Percentiles rank a stretch among this genome's conserved stretches.
phyloP scores from a whole-genome alignment of 345 rosid species.

The Eucalyptus leucophloia region DNA sequence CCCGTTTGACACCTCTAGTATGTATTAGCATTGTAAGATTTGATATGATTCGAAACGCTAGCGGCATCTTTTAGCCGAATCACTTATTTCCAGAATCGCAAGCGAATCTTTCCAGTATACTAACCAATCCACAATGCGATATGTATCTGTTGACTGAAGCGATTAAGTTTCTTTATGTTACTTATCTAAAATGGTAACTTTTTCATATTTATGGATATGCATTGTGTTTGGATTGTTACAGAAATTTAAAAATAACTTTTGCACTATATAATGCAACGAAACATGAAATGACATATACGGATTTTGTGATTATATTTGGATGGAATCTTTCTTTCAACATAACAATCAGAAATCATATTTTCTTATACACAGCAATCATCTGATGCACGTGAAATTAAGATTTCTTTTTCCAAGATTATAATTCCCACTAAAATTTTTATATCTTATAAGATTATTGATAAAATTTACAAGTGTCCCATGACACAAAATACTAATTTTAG shows the following conservation, averaged over 20 bases:
- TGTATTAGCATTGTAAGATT: neutral
- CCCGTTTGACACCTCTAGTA: no score
- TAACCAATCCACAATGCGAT: neutral
- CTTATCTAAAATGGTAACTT: neutral
- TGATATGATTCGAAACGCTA: neutral
- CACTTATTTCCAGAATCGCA: neutral
- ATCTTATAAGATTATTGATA: neutral
- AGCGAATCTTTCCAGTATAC: neutral
- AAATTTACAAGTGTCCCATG: neutral
- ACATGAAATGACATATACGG: neutral
- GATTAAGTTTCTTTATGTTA: neutral
- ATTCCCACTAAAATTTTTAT: neutral
- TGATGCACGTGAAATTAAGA: neutral
- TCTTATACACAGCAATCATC: neutral
- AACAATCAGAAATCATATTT: no score
- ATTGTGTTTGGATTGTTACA: neutral
- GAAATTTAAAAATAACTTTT: no score
- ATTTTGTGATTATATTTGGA: neutral
- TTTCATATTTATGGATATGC: neutral
- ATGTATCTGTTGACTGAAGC: neutral
- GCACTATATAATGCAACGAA: neutral
- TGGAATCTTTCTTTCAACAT: neutral
- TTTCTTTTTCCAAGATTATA: neutral
- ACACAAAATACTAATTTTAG: neutral
- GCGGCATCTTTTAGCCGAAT: neutral